Evolutionary conservation across 371 early-diverging fungal genomes (phyloP).

Genomic region (Amoeboradix gromovi): DNA sequence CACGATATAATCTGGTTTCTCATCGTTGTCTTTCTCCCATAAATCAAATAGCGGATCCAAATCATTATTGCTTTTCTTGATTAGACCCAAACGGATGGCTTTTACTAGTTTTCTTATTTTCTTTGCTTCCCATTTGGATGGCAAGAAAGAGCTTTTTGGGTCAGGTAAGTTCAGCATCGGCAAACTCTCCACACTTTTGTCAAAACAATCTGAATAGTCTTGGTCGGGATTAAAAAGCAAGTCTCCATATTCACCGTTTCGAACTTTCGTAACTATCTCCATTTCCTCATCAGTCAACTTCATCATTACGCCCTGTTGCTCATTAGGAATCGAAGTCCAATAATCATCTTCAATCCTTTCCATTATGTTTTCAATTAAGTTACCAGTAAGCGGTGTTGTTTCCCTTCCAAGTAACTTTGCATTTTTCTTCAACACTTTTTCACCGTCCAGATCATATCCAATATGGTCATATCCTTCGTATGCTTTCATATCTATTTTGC

Average conservation of each 20-base stretch:
- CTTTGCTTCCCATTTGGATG: conserved; percentile 71
- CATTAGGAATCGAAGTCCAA: conserved; percentile 49
- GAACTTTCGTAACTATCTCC: conserved; percentile 57
- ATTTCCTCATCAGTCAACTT: conserved; percentile 56
- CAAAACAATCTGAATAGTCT: conserved; percentile 35
- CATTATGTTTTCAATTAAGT: conserved; percentile 72
- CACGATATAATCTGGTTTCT: conserved; percentile 35
- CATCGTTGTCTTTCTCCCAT: conserved; percentile 22
- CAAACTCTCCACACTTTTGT: conserved; percentile 37
- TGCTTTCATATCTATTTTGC: conserved; percentile 81
- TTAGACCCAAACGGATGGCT: conserved; percentile 60
- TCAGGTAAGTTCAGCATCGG: conserved; percentile 55
- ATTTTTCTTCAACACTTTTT: conserved; percentile 37
- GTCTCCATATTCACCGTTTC: conserved; percentile 47
- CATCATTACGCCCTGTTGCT: conserved; percentile 40
- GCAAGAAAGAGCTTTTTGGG: conserved; percentile 79
- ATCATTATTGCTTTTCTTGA: conserved; percentile 5
- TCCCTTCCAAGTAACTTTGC: not conserved
- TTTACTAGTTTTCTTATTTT: conserved; percentile 78
- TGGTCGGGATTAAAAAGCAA: conserved; percentile 34
- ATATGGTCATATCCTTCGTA: conserved; percentile 82
- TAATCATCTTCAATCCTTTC: conserved; percentile 46
- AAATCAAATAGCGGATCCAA: conserved; percentile 23
- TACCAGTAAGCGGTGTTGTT: conserved; percentile 29
- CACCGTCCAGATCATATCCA: conserved; percentile 76